Evolutionary conservation across 179 eudicot genomes (phyloP).

Genomic region (Carnegiea gigantea): DNA sequence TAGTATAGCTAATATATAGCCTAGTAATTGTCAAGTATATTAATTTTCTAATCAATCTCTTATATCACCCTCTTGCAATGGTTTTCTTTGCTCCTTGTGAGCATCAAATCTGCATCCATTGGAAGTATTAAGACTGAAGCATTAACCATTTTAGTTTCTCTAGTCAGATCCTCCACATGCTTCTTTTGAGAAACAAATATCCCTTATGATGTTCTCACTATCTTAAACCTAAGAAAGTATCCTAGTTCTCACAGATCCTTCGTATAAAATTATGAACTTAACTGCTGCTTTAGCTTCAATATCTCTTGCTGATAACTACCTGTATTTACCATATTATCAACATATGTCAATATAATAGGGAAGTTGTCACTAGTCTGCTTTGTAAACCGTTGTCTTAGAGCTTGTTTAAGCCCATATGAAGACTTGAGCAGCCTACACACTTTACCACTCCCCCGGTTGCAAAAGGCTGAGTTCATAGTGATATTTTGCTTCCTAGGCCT

Average conservation of each 20-base stretch:
- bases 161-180: neutral
- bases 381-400: no score
- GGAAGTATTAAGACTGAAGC: neutral
- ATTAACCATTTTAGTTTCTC: neutral
- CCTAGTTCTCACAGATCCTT: neutral
- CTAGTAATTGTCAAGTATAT: neutral
- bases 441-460: no score
- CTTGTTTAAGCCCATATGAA: no score
- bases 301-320: neutral
- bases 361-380: no score
- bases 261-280: neutral
- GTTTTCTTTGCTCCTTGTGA: neutral
- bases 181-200: neutral
- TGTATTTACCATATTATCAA: no score
- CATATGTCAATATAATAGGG: neutral
- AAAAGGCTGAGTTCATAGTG: no score
- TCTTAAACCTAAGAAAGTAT: neutral
- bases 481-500: no score
- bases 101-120: neutral
- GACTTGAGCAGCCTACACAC: no score
- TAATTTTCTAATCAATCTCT: neutral
- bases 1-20: neutral
- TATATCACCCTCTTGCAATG: neutral
- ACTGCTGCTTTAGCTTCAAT: neutral
- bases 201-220: neutral